Evolutionary conservation across 805 yeast genomes (phyloP).

Genomic region (Candida corydali): DNA sequence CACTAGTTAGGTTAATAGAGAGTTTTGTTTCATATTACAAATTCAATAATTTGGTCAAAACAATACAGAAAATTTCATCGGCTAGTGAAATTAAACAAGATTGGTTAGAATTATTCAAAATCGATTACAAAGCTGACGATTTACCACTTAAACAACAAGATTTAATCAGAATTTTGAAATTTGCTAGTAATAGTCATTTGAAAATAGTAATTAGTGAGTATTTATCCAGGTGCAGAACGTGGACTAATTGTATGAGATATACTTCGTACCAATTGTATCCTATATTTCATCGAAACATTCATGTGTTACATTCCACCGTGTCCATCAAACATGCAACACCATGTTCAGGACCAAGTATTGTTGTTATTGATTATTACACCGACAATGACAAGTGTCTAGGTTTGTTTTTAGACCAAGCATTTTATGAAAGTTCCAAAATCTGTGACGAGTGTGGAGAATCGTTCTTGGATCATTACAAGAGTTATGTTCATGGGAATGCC

Average conservation of each 20-base stretch:
- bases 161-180: slow-evolving; percentile 33
- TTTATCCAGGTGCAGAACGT: slow-evolving; percentile 42
- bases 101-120: slow-evolving; percentile 22
- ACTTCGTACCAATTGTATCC: slow-evolving; percentile 40
- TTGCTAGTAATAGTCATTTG: slow-evolving; percentile 29
- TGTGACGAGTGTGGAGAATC: slow-evolving; percentile 82
- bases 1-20: slow-evolving; percentile 50
- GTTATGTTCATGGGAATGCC: slow-evolving; percentile 85
- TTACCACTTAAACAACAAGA: slow-evolving; percentile 38
- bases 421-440: slow-evolving; percentile 56
- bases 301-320: slow-evolving; percentile 76
- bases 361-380: slow-evolving; percentile 81
- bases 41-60: slow-evolving; percentile 16
- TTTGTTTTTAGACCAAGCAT: slow-evolving; percentile 76
- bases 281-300: slow-evolving; percentile 67
- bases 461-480: slow-evolving; percentile 70
- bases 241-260: slow-evolving; percentile 36
- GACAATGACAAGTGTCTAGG: slow-evolving; percentile 90
- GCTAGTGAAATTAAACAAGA: slow-evolving; percentile 23
- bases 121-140: slow-evolving; percentile 20
- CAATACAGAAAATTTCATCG: slow-evolving; percentile 17
- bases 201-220: slow-evolving; percentile 50
- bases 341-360: slow-evolving; percentile 85
- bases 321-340: slow-evolving; percentile 84
- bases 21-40: slow-evolving; percentile 39